Evolutionary conservation across 495 filamentous ascomycete genomes (phyloP), one percentile per base, ranked within the genome.

Genomic region (Xylaria palmicola): DNA sequence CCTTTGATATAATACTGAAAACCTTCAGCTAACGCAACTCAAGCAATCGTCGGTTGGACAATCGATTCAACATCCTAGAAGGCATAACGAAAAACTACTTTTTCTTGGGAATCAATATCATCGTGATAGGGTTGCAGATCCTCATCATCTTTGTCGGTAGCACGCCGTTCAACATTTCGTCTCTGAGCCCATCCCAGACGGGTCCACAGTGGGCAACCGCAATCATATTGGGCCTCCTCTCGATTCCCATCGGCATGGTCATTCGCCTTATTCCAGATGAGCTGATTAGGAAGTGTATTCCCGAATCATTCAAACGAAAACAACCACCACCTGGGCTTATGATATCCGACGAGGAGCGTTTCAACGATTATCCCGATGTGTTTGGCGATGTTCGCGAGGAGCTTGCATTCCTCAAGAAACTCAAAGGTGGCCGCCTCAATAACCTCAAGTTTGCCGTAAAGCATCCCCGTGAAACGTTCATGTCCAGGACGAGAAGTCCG

Each of bases 391-490:
- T 96, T 60, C 79, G 86, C 27, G 88, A 93, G 65, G 88, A 96
- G 66, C 81, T 96, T 45, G 84, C 84, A 37, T 97, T 96, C 78
- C 81, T 98, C 70, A 96, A 92, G 79, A 90, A 83, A 63, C 81
- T 97, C 63, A 93, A 92, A 67, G 95, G 94, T 62, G 95, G 95
- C 29, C 91, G 94, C 58, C 75, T 98, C 48, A 92, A 88, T 72
- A 86, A 90, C 62, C 82, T 98, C 62, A 90, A 87, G 67, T 95
- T 96, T 74, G 90, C 88, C 63, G 81, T 96, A 43, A 82, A 88
- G 66, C 86, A 96, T 72, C 90, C 92, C 7, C 81, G 83, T 34
- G 86, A 95, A 68, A 83, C 85, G 49, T 80, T 94, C 56, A 73
- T 93, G 40, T 83, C 87, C 45, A 83, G 85, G 50, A 89, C 86